Evolutionary conservation across 345 rosid genomes (phyloP), one percentile per base, ranked within the genome.

Genomic region (Brassica incana): DNA sequence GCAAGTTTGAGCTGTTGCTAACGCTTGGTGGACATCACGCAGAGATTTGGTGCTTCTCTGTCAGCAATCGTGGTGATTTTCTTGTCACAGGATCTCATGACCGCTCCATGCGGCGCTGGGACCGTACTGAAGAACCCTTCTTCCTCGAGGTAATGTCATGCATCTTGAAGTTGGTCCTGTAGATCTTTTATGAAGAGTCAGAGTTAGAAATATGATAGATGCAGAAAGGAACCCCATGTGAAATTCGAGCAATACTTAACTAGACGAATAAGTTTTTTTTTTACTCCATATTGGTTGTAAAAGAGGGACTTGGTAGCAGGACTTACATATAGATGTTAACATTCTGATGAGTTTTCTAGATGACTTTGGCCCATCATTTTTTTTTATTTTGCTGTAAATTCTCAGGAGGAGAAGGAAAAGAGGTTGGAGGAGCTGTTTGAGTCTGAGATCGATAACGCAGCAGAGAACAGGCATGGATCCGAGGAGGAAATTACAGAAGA

Each of bases 81-180:
- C 59, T 95, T 76, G 96, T 95, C 77, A 95, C 99, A 62, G 99
- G 99, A 56, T 93, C 99, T 74, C 99, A 91, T 88, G 99, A 95
- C 54, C 87, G 96, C 61, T 95, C 99, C 30, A 89, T 95, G 77
- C 94, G 98, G 48, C 95, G 99, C 32, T 95, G 99, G 99, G 99
- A 93, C 81, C 96, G 96, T 67, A 88, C 97, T 29, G 97, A 95
- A 67, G 99, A 95, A 75, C 99, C 93, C 33, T 93, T 95, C 83
- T 95, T 95, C 84, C 88, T 93, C 67, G 99, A 93, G 94, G 97
- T 95, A 76, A 59, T 58, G 32, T 1, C 56, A 67, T 29, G 32
- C 40, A 62, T 10, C 12, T 48, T 58, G 67, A 69, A 75, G 30
- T 23, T 48, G 9, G 32, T 62, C 65, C 15, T 6, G 18, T 69